Evolutionary conservation across 1,284 basidiomycete species (phyloP), one percentile per base, ranked within the genome.

Genomic region (Ustanciosporium gigantosporum): DNA sequence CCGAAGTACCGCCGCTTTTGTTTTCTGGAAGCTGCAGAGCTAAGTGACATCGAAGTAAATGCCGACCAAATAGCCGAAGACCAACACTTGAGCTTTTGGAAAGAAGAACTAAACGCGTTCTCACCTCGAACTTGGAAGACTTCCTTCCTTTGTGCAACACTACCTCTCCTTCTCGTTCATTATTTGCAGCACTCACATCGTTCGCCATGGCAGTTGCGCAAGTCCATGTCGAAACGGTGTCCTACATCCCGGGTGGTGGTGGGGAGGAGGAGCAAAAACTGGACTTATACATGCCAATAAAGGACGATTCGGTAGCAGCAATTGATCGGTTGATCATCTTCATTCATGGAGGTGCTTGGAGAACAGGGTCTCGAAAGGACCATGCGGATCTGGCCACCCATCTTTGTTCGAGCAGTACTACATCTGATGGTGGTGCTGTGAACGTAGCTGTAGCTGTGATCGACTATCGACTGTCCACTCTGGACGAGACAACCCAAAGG

Each of bases 321-420:
- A n/a, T n/a, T n/a, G 38, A 49, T 3, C 24, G 36, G 15, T 31
- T 62, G 20, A 31, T 57, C 25, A 23, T 62, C 37, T 62, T 56
- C 45, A 49, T 62, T 27, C 49, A 66, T 24, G 56, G 51, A 19
- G 66, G 61, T 19, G 65, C 61, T 21, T 73, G 66, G 70, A 45
- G 61, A 1, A 51, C 56, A 11, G 61, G 61, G 17, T 47, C 46
- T 8, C 36, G 56, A 23, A 48, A 35, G 9, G 48, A 53, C 22
- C 61, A 66, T 20, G 25, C 29, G 17, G 56, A 66, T 20, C 44
- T 66, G 2, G 61, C 56, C 14, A 36, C 25, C 17, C 38, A 40
- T 16, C 44, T 66, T 13, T 42, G 36, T 21, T n/a, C n/a, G 29
- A 27, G 40, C 25, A 17, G 8, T 6, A 13, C 9, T n/a, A n/a